A percentile compares a stretch with the other conserved stretches of the same genome.
phyloP scores from a whole-genome alignment of 768 basidiomycete genomes.

The Ramaria sp. region DNA sequence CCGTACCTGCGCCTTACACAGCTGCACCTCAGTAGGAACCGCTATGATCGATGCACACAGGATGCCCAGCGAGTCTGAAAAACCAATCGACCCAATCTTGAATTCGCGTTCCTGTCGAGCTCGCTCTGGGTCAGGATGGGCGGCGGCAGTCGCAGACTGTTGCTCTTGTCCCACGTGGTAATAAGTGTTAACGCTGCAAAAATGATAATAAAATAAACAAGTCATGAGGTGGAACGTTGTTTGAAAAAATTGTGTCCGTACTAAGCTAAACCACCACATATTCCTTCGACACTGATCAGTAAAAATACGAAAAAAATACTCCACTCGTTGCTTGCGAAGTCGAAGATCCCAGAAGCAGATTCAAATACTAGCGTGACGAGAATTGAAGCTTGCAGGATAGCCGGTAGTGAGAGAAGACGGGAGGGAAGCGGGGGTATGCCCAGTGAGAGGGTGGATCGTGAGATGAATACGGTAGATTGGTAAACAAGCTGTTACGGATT shows the following conservation, averaged over 20 bases:
- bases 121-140: slow-evolving; percentile 37
- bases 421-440: slow-evolving; percentile 71
- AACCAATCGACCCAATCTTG: slow-evolving; percentile 82
- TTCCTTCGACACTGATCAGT: slow-evolving; percentile 78
- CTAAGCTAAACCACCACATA: slow-evolving; percentile 92
- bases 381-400: slow-evolving; percentile 60
- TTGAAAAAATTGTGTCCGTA: no score
- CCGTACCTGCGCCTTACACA: slow-evolving; percentile 64
- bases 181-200: slow-evolving; percentile 78
- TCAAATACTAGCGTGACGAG: slow-evolving; percentile 53
- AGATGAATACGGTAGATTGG: slow-evolving; percentile 86
- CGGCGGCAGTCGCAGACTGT: slow-evolving; percentile 32
- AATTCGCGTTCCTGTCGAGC: slow-evolving; percentile 75
- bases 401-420: slow-evolving; percentile 60
- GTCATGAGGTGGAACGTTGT: background rate
- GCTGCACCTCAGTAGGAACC: slow-evolving; percentile 61
- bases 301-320: slow-evolving; percentile 58
- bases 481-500: slow-evolving; percentile 52
- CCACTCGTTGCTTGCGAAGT: slow-evolving; percentile 19
- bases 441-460: slow-evolving; percentile 81
- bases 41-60: slow-evolving; percentile 52
- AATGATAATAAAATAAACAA: background rate
- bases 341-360: slow-evolving; percentile 57
- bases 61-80: slow-evolving; percentile 72
- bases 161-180: slow-evolving; percentile 72